Conservation (phyloP, 2,329 filamentous ascomycete genomes). For the Pseudogymnoascus destructans region DNA sequence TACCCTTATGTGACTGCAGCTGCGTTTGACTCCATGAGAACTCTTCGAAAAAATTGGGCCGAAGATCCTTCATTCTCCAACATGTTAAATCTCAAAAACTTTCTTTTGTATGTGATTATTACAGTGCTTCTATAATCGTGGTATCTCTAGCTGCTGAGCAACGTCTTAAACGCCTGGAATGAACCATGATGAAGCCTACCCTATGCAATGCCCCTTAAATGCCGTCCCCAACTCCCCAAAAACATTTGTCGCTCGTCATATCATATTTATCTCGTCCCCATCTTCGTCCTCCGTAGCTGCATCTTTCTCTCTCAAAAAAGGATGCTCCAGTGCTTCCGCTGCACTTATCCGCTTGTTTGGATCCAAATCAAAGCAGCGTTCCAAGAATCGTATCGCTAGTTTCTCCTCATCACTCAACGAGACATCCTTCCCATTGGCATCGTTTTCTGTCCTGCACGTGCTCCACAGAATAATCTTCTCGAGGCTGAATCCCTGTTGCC, state of each 20-base stretch:
- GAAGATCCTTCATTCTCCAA: neutral
- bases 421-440: conserved; percentile 37
- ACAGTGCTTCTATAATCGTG: conserved; percentile 3
- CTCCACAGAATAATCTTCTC: conserved; percentile 96
- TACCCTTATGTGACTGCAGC: neutral
- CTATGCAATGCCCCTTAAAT: conserved; percentile 8
- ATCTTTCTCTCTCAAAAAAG: conserved; percentile 42
- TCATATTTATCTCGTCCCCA: conserved; percentile 39
- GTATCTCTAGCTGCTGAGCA: conserved; percentile 12
- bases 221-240: conserved; percentile 13
- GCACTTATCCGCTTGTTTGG: conserved; percentile 62
- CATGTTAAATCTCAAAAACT: neutral
- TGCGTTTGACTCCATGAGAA: neutral
- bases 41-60: neutral
- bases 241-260: conserved; percentile 29
- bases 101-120: neutral
- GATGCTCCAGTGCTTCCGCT: conserved; percentile 57
- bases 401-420: conserved; percentile 54
- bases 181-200: neutral
- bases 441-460: conserved; percentile 51
- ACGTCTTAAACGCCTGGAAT: conserved; percentile 14
- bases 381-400: conserved; percentile 59
- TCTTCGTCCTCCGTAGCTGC: conserved; percentile 28
- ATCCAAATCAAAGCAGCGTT: conserved; percentile 62
- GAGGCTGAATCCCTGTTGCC: conserved; percentile 69